phyloP scores from a whole-genome alignment of 306 rosid species.

The Cucurbita pepo region DNA sequence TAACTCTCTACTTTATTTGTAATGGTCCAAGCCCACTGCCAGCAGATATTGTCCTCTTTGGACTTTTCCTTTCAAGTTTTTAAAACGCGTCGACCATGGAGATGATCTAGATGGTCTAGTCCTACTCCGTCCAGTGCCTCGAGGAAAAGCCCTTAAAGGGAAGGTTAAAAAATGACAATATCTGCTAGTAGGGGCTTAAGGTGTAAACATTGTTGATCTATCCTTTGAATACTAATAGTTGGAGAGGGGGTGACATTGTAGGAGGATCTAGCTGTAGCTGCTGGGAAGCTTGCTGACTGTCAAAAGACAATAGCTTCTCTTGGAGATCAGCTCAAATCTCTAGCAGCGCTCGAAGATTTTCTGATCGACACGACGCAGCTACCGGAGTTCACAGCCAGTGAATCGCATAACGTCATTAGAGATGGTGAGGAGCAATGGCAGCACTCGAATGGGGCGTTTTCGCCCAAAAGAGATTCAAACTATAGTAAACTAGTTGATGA shows the following conservation, averaged over 20 bases:
- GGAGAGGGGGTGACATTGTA: slow-evolving; percentile 8
- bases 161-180: too few relatives aligned
- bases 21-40: too few relatives aligned
- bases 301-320: slow-evolving; percentile 91
- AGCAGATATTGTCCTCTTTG: too few relatives aligned
- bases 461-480: slow-evolving; percentile 49
- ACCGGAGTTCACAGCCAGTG: slow-evolving; percentile 35
- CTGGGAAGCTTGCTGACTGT: slow-evolving; percentile 85
- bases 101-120: too few relatives aligned
- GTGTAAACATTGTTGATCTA: too few relatives aligned
- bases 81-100: too few relatives aligned
- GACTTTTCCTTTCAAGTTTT: too few relatives aligned
- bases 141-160: too few relatives aligned
- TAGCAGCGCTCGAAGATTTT: slow-evolving; percentile 86
- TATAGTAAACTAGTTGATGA: slow-evolving; percentile 27
- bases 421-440: slow-evolving; percentile 37
- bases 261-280: slow-evolving; percentile 82
- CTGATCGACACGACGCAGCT: slow-evolving; percentile 48
- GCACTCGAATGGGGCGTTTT: slow-evolving; percentile 49
- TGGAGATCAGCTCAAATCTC: slow-evolving; percentile 67
- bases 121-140: too few relatives aligned
- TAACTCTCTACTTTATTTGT: background rate
- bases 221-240: background rate
- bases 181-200: too few relatives aligned
- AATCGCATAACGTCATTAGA: slow-evolving; percentile 19